Evolutionary conservation across 1,139 yeast genomes (phyloP).

Genomic region (Kodamaea fungicola): DNA sequence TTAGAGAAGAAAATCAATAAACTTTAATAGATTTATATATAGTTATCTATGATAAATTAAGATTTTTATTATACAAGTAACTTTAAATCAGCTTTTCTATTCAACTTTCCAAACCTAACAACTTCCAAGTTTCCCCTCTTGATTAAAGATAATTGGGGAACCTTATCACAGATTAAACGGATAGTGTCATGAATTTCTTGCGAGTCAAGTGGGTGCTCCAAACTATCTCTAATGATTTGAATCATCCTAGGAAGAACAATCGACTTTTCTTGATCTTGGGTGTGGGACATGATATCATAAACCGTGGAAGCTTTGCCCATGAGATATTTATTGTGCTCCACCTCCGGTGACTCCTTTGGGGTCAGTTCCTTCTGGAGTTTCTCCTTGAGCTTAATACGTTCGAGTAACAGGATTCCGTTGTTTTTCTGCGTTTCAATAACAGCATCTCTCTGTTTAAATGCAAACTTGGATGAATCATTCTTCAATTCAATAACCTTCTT

Average conservation of each 20-base stretch:
- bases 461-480: constrained; percentile 32
- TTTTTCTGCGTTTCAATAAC: constrained; percentile 15
- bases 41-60: constrained; percentile 1
- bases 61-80: background rate
- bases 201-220: constrained; percentile 28
- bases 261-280: constrained; percentile 8
- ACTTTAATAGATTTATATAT: constrained; percentile 7
- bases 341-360: constrained; percentile 23
- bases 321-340: constrained; percentile 34
- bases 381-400: constrained; percentile 24
- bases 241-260: constrained; percentile 14
- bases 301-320: constrained; percentile 38
- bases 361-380: constrained; percentile 9
- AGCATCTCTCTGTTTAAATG: constrained; percentile 26
- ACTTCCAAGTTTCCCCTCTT: constrained; percentile 24
- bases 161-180: constrained; percentile 13
- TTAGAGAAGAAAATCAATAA: constrained; percentile 26
- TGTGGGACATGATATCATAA: constrained; percentile 37
- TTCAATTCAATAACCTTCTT: constrained; percentile 15
- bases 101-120: constrained; percentile 23
- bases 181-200: constrained; percentile 32
- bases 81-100: constrained; percentile 25
- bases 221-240: constrained; percentile 36
- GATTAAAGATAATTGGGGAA: constrained; percentile 15
- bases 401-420: constrained; percentile 38